Conservation (phyloP, 2,329 filamentous ascomycete species). For the Pseudogymnoascus sp. region DNA sequence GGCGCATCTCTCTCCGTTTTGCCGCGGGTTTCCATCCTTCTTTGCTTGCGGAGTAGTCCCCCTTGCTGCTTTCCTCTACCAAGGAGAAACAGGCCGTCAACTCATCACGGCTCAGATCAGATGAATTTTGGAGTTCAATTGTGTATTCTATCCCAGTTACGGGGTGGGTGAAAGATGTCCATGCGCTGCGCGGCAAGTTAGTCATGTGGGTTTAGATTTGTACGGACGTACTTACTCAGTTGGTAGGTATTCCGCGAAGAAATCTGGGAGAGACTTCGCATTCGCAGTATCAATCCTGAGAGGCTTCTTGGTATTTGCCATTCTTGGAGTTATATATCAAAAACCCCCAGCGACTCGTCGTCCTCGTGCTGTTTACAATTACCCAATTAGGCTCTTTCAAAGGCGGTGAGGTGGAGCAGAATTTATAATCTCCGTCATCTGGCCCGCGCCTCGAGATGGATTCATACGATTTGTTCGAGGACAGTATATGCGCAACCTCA, state of each 20-base stretch:
- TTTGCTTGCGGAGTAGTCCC: slow-evolving; percentile 56
- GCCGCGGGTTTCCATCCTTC: slow-evolving; percentile 53
- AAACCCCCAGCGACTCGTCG: not conserved
- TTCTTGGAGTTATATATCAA: not conserved
- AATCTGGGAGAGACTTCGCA: slow-evolving; percentile 39
- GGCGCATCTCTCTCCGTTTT: slow-evolving; percentile 62
- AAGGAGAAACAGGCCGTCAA: slow-evolving; percentile 44
- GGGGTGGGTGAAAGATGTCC: slow-evolving; percentile 45
- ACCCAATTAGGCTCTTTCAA: not conserved
- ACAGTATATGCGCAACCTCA: not conserved
- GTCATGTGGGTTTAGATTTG: not conserved
- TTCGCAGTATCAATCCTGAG: slow-evolving; percentile 41
- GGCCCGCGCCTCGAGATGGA: not conserved
- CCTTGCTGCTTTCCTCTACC: slow-evolving; percentile 55
- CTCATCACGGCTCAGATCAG: slow-evolving; percentile 36
- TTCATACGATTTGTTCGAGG: not conserved
- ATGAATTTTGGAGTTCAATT: slow-evolving; percentile 37
- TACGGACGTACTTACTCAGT: slow-evolving; percentile 35
- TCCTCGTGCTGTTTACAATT: not conserved
- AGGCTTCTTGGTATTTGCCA: not conserved
- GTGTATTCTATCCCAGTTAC: slow-evolving; percentile 34
- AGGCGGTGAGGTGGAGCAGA: not conserved
- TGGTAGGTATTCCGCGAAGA: slow-evolving; percentile 41
- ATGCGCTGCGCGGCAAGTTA: slow-evolving; percentile 12
- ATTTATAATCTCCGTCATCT: not conserved